phyloP scores from a whole-genome alignment of 345 rosid species.

The Salix koriyanagi region DNA sequence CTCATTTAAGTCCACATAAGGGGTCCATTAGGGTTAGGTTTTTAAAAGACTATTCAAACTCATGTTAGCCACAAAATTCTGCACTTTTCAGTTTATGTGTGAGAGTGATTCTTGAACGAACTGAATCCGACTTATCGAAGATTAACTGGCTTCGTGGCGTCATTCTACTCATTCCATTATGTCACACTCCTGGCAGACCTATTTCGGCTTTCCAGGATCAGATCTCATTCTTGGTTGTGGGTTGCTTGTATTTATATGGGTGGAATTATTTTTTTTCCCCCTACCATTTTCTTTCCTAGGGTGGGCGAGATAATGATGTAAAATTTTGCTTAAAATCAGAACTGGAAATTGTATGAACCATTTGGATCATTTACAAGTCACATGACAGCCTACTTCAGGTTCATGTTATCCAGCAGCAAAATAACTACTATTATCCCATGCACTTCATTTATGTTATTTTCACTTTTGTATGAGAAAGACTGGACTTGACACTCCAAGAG shows the following conservation, averaged over 20 bases:
- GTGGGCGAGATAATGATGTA: background rate
- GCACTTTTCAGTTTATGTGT: too few species aligned
- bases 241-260: background rate
- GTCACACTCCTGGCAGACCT: too few species aligned
- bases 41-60: too few species aligned
- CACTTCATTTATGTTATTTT: background rate
- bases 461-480: background rate
- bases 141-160: too few species aligned
- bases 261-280: background rate
- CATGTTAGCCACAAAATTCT: too few species aligned
- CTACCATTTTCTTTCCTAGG: background rate
- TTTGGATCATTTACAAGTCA: background rate
- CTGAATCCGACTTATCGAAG: too few species aligned
- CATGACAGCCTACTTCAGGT: background rate
- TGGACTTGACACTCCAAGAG: background rate
- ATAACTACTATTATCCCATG: background rate
- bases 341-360: background rate
- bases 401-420: background rate
- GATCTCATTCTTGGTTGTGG: too few species aligned
- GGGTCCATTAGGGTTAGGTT: too few species aligned
- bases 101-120: too few species aligned
- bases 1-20: too few species aligned
- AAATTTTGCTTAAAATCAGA: background rate
- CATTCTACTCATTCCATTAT: too few species aligned
- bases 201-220: too few species aligned